Percentiles rank a stretch among this genome's conserved stretches.
Conservation (phyloP, 1,284 basidiomycete genomes). For the Tetrapyrgos nigripes region DNA sequence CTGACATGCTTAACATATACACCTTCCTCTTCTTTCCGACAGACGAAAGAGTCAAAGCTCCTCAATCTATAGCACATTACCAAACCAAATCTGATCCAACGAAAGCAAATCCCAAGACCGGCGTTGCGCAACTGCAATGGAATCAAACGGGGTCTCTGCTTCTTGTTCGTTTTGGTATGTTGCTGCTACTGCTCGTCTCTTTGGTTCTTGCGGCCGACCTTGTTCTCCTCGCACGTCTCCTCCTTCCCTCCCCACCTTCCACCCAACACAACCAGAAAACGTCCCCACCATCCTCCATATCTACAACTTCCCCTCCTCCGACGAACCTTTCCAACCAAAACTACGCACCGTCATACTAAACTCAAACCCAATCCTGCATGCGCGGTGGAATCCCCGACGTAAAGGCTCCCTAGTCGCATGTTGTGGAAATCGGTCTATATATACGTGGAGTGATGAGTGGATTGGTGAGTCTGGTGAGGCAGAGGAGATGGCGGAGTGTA, state of each 20-base stretch:
- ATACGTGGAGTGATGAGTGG: slow-evolving; percentile 87
- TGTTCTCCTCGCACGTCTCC: slow-evolving; percentile 4
- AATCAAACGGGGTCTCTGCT: slow-evolving; percentile 77
- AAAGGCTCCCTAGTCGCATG: slow-evolving; percentile 73
- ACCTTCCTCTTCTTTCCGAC: neutral
- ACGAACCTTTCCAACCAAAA: slow-evolving; percentile 58
- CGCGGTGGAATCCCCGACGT: slow-evolving; percentile 80
- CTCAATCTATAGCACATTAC: slow-evolving; percentile 51
- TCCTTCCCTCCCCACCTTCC: no score
- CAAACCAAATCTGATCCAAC: slow-evolving; percentile 57
- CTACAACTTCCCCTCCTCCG: slow-evolving; percentile 65
- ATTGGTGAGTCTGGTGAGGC: slow-evolving; percentile 56
- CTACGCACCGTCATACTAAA: slow-evolving; percentile 74
- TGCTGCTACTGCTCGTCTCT: neutral
- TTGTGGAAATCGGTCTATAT: slow-evolving; percentile 71
- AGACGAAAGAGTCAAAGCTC: slow-evolving; percentile 73
- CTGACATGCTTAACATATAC: neutral
- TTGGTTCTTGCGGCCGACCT: neutral
- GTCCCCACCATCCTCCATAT: slow-evolving; percentile 65
- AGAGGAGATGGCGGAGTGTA: slow-evolving; percentile 82
- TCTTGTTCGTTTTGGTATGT: slow-evolving; percentile 71
- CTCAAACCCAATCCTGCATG: slow-evolving; percentile 60
- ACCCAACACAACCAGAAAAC: slow-evolving; percentile 49
- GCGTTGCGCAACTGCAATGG: slow-evolving; percentile 76
- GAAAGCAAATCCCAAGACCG: slow-evolving; percentile 68